These are phyloP conservation scores for Trichoderma brevicompactum DNA, from an alignment of 2,329 filamentous ascomycete genomes.

Conservation along the genomic window DNA sequence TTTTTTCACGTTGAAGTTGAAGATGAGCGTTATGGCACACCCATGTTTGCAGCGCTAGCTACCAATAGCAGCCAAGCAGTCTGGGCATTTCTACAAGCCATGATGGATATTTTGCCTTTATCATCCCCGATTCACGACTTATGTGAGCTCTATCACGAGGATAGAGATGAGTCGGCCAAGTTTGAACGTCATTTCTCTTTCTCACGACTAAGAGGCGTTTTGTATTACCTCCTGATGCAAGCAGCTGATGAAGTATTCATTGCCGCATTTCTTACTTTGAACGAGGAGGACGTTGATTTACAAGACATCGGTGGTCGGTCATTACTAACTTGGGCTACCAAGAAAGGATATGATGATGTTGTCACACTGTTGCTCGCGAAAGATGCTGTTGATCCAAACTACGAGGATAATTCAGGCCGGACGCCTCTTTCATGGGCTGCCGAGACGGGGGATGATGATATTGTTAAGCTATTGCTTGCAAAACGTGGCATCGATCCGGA, in stretches of 20 bases:
- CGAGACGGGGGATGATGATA: neutral
- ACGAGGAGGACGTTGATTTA: neutral
- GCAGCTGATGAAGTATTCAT: neutral
- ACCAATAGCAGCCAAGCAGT: neutral
- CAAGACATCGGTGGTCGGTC: neutral
- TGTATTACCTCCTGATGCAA: neutral
- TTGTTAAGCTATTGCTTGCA: neutral
- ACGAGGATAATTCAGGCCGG: neutral
- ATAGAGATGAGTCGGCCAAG: neutral
- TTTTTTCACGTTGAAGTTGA: neutral
- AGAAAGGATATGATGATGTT: neutral
- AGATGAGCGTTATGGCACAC: conserved; percentile 13
- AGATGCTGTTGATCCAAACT: neutral
- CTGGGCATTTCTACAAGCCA: neutral
- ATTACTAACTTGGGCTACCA: neutral
- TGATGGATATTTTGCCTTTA: neutral
- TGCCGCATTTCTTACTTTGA: neutral
- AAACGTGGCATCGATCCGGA: neutral
- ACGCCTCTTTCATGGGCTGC: neutral
- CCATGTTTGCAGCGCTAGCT: conserved; percentile 9
- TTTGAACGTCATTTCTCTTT: neutral
- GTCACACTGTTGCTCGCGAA: neutral
- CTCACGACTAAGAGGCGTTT: neutral
- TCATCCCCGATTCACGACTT: neutral
- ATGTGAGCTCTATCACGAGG: neutral